Percentiles rank a stretch among this genome's conserved stretches.
Evolutionary conservation across 768 basidiomycete genomes (phyloP).

Genomic region (Lactarius psammicola): DNA sequence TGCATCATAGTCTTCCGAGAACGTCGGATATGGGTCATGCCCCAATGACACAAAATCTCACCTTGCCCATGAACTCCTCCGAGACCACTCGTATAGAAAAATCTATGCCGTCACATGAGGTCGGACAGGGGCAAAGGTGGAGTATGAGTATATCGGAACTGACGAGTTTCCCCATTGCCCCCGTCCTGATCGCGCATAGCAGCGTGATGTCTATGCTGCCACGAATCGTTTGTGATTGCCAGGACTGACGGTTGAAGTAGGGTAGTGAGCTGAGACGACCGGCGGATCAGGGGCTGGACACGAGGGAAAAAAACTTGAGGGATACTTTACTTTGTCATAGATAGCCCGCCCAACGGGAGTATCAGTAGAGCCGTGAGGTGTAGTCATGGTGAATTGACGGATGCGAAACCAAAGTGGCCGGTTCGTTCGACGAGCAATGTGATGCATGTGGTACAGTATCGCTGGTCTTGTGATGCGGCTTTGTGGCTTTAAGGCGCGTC

Average conservation of each 20-base stretch:
- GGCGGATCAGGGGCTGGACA: slow-evolving; percentile 27
- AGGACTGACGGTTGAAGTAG: slow-evolving; percentile 62
- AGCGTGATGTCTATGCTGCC: slow-evolving; percentile 81
- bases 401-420: slow-evolving; percentile 22
- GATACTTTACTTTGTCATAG: slow-evolving; percentile 30
- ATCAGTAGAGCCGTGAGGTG: slow-evolving; percentile 14
- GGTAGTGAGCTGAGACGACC: slow-evolving; percentile 51
- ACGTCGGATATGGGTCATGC: slow-evolving; percentile 18
- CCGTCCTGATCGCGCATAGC: slow-evolving; percentile 72
- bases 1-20: slow-evolving; percentile 63
- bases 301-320: neutral
- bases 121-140: slow-evolving; percentile 13
- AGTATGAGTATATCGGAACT: slow-evolving; percentile 39
- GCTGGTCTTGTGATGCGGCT: neutral
- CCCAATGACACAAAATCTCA: slow-evolving; percentile 35
- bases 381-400: slow-evolving; percentile 30
- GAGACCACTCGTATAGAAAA: slow-evolving; percentile 76
- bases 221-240: slow-evolving; percentile 76
- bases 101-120: slow-evolving; percentile 45
- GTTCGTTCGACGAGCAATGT: slow-evolving; percentile 27
- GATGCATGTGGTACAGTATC: neutral
- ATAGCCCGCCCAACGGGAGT: slow-evolving; percentile 28
- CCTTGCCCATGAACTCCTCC: slow-evolving; percentile 71
- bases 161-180: slow-evolving; percentile 79
- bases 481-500: slow-evolving; percentile 5